These are phyloP conservation scores for Trametopsis cervina DNA, from an alignment of 768 basidiomycete species.

Conservation along the genomic window DNA sequence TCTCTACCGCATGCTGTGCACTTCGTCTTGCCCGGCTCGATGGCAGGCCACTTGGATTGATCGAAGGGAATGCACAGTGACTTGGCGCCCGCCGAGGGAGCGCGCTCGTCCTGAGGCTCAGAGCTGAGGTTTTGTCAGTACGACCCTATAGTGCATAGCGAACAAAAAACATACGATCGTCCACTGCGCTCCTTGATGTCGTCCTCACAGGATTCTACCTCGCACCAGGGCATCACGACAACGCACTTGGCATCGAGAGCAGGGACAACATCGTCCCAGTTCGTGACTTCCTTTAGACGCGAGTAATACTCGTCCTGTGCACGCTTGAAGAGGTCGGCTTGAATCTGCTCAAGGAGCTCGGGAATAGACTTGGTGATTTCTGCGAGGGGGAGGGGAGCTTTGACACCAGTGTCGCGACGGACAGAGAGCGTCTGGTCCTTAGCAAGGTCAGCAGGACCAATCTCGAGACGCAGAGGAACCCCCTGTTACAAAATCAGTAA, in stretches of 20 bases:
- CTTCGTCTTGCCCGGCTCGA: slow-evolving; percentile 80
- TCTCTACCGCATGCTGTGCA: slow-evolving; percentile 84
- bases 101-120: slow-evolving; percentile 88
- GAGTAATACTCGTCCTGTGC: slow-evolving; percentile 71
- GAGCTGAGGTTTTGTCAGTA: slow-evolving; percentile 37
- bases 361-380: slow-evolving; percentile 46
- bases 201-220: slow-evolving; percentile 88
- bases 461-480: slow-evolving; percentile 94
- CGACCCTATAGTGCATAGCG: not conserved
- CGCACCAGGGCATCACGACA: slow-evolving; percentile 94
- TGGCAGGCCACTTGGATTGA: slow-evolving; percentile 72
- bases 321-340: slow-evolving; percentile 76
- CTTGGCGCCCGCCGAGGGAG: slow-evolving; percentile 96
- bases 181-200: slow-evolving; percentile 95
- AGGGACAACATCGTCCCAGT: slow-evolving; percentile 93
- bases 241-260: slow-evolving; percentile 84
- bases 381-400: slow-evolving; percentile 45
- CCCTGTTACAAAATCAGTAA: slow-evolving; percentile 44
- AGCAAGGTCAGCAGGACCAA: slow-evolving; percentile 88
- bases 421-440: slow-evolving; percentile 78
- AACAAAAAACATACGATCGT: slow-evolving; percentile 52
- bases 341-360: slow-evolving; percentile 75
- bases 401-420: slow-evolving; percentile 72
- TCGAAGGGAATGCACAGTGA: slow-evolving; percentile 96
- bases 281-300: slow-evolving; percentile 63